Conservation (phyloP, 1,139 yeast species). For the Saccharomycopsis crataegensis region DNA sequence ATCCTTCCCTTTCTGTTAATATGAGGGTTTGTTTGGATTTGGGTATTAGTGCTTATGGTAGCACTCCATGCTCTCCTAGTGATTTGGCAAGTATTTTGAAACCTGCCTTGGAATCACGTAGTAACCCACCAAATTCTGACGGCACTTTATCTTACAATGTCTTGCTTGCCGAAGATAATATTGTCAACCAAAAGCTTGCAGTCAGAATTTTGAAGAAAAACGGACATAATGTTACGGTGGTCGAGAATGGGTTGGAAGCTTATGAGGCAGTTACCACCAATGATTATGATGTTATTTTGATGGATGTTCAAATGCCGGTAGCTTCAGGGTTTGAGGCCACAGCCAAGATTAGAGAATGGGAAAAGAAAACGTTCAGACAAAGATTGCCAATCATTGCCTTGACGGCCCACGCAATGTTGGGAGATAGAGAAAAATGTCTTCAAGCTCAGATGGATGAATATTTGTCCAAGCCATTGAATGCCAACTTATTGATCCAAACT, state of each 20-base stretch:
- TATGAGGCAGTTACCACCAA: constrained; percentile 58
- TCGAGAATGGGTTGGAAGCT: constrained; percentile 80
- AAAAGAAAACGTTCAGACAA: constrained; percentile 69
- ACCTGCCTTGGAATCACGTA: constrained; percentile 77
- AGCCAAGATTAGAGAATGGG: constrained; percentile 81
- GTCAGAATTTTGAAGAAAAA: constrained; percentile 76
- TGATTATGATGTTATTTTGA: constrained; percentile 70
- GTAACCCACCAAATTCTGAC: constrained; percentile 65
- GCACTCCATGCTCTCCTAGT: constrained; percentile 75
- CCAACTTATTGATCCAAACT: constrained; percentile 73
- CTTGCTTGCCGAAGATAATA: constrained; percentile 77
- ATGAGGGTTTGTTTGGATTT: constrained; percentile 76
- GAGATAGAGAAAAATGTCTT: constrained; percentile 78
- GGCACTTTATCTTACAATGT: constrained; percentile 71
- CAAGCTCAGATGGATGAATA: constrained; percentile 91
- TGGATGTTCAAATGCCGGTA: constrained; percentile 95
- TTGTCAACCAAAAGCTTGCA: constrained; percentile 81
- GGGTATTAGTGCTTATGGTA: constrained; percentile 83
- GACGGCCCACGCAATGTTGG: constrained; percentile 90
- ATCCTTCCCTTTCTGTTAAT: constrained; percentile 72
- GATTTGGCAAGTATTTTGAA: constrained; percentile 77
- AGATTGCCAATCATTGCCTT: constrained; percentile 83
- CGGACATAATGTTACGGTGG: constrained; percentile 76
- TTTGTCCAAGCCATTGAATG: constrained; percentile 79
- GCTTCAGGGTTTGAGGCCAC: constrained; percentile 95